A percentile compares a stretch with the other conserved stretches of the same genome.
Evolutionary conservation across 2,329 filamentous ascomycete species (phyloP).

Genomic region (Magnaporthiopsis incrustans): DNA sequence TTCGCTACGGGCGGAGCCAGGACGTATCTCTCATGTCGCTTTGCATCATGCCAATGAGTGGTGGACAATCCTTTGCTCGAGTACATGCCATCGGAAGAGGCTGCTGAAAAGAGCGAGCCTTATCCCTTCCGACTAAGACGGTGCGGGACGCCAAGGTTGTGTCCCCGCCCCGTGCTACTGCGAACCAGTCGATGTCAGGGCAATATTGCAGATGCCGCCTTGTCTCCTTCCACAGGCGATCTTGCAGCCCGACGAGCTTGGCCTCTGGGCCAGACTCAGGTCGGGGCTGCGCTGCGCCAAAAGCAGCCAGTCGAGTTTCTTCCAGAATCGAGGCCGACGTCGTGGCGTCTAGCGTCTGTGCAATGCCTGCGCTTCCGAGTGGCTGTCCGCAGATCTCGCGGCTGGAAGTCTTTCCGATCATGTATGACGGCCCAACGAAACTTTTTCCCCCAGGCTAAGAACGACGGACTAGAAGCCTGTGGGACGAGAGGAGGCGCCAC

Average conservation of each 20-base stretch:
- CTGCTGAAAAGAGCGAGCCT: no score
- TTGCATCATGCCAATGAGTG: neutral
- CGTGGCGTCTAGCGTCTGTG: neutral
- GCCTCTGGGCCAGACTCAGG: neutral
- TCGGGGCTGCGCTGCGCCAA: neutral
- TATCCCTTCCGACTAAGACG: neutral
- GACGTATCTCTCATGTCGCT: neutral
- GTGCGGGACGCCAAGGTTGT: neutral
- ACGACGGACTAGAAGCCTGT: neutral
- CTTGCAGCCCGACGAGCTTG: neutral
- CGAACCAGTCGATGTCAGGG: neutral
- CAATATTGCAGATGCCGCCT: no score
- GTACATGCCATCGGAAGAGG: neutral
- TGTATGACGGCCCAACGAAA: constrained; percentile 8
- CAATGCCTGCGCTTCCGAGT: neutral
- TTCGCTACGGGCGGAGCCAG: no score
- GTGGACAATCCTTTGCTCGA: no score
- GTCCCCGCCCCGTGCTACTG: neutral
- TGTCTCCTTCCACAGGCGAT: neutral
- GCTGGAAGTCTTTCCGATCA: neutral
- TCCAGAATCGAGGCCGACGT: neutral
- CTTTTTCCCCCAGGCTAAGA: neutral
- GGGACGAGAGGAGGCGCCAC: constrained; percentile 1
- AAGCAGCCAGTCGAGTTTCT: neutral
- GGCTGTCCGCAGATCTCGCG: neutral